Percentiles rank a stretch among this genome's conserved stretches.
phyloP scores from a whole-genome alignment of 305 asterid genomes.

The Fraxinus floribunda region DNA sequence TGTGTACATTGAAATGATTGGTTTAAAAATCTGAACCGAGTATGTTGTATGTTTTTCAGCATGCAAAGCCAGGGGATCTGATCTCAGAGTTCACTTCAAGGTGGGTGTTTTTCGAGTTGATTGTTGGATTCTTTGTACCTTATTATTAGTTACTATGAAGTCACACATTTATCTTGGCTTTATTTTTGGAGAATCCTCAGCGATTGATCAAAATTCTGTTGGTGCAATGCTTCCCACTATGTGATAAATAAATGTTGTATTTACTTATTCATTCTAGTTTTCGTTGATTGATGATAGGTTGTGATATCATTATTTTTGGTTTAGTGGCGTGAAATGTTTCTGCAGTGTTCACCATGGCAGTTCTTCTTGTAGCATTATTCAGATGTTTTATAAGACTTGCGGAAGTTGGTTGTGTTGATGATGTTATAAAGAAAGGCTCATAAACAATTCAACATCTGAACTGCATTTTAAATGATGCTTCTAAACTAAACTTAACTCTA shows the following conservation, averaged over 20 bases:
- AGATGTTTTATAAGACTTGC: neutral
- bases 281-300: neutral
- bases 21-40: neutral
- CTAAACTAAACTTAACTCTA: neutral
- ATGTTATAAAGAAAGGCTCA: neutral
- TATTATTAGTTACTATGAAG: neutral
- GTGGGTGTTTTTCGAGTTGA: conserved; percentile 22
- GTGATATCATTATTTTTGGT: neutral
- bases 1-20: neutral
- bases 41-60: conserved; percentile 43
- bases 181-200: neutral
- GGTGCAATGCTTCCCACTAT: neutral
- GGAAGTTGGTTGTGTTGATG: neutral
- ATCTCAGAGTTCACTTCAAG: conserved; percentile 85
- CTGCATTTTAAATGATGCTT: neutral
- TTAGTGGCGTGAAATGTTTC: neutral
- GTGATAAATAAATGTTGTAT: neutral
- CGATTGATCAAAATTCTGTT: neutral
- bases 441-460: neutral
- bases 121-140: neutral
- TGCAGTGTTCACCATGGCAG: neutral
- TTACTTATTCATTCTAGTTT: neutral
- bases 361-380: neutral
- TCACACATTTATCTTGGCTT: neutral
- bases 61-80: conserved; percentile 83